Evolutionary conservation across 371 early-diverging fungal species (phyloP).

Genomic region (Circinella minor): DNA sequence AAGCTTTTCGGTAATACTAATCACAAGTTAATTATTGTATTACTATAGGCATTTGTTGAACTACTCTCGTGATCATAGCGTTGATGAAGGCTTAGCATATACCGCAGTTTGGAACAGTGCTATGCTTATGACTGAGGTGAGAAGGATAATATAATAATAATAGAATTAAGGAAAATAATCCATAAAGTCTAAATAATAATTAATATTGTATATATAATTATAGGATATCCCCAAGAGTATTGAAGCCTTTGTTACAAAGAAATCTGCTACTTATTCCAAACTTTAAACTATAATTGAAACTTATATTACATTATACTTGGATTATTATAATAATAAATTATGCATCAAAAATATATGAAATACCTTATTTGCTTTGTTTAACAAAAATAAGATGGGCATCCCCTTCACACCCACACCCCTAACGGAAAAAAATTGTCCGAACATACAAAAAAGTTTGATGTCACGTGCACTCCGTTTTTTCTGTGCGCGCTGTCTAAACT

Average conservation of each 20-base stretch:
- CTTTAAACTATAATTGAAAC: conserved; percentile 32
- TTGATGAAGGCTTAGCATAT: conserved; percentile 88
- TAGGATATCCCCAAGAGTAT: conserved; percentile 66
- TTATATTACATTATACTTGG: no score
- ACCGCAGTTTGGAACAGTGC: conserved; percentile 88
- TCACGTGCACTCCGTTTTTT: no score
- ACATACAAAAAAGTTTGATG: not conserved
- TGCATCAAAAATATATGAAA: no score
- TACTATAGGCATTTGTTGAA: conserved; percentile 73
- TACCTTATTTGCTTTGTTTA: no score
- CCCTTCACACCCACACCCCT: no score
- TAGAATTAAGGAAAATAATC: not conserved
- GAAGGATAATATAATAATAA: not conserved
- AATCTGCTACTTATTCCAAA: conserved; percentile 63
- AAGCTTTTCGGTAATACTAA: no score
- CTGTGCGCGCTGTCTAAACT: not conserved
- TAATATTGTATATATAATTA: conserved; percentile 14
- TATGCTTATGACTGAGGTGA: conserved; percentile 78
- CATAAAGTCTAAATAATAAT: not conserved
- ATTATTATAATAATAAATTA: no score
- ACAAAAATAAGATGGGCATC: no score
- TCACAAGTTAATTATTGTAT: no score
- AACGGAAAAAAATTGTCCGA: no score
- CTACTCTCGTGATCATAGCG: conserved; percentile 90
- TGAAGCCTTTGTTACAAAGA: conserved; percentile 60